Base-by-base conservation (phyloP, 257 asterid species). In the Scutellaria galericulata region DNA sequence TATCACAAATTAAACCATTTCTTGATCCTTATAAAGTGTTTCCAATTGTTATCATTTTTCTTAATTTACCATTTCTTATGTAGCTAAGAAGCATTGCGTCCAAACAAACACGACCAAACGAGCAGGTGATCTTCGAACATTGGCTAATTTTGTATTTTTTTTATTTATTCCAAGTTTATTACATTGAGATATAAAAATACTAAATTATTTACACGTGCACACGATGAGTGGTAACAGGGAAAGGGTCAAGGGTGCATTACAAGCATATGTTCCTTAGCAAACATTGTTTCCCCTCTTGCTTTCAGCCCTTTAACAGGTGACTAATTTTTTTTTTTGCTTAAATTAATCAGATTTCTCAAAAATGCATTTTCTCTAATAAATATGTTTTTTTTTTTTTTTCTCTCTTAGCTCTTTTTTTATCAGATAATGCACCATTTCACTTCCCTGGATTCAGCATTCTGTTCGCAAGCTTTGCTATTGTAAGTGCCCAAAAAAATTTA, bases 41-140 rank as follows among this genome's bases (percentile, higher is more conserved):
- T 41, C 9, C 7, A 71, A 42, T 37, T 24, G 2, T 48, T 10
- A 67, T 5, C 41, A 15, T 5, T 48, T 39, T 42, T 3, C 5
- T 14, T 35, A 53, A 52, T 11, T 39, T 57, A 3, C 48, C 14
- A 1, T 44, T 67, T 7, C n/a, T 52, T 72, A 44, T 85, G 71
- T 86, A 91, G 97, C 73, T 94, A 70, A 59, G 90, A 70, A 94
- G 96, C 82, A 88, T 94, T 77, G 97, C 89, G 15, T 94, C 98
- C 35, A 94, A 88, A 74, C 96, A 94, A 86, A 79, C 80, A 10
- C 90, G 97, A n/a, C 90, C 91, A 9, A 77, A 71, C 63, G 96
- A 94, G 75, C 98, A 88, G 89, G 98, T 87, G 75, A 52, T 1
- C 46, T 45, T 15, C 13, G 27, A 24, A 24, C 27, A 24, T 24